Evolutionary conservation across 106 monocot species (phyloP), one percentile per base, ranked within the genome.

Genomic region (Acorus calamus): DNA sequence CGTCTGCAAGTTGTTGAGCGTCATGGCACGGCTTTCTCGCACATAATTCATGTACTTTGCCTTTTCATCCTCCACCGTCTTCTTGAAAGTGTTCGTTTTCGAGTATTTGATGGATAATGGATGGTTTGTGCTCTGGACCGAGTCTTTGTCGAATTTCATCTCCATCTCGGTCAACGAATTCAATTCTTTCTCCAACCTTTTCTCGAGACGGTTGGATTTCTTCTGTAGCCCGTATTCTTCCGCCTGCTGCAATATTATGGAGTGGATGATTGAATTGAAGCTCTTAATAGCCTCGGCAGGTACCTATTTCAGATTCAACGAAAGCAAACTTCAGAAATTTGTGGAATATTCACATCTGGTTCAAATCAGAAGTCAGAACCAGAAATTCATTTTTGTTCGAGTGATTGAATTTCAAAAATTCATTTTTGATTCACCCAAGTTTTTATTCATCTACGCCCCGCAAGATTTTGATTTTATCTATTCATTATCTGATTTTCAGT

Each of bases 281-380:
- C 77, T 84, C 74, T 86, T 83, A 14, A 93, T 93, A 9, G 89
- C 83, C 62, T 93, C 89, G 14, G 80, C 80, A 57, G 86, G 74
- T 52, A 67, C 86, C 93, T 93, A 74, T 60, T 65, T 60, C 10
- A 43, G 28, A 44, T 49, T 53, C 59, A 56, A 57, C 61, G 0
- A 49, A 52, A 57, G 28, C 28, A 49, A 42, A n/a, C 43, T 45
- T 43, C 28, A 8, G 44, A 50, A 65, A 65, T 42, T 52, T 42
- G 53, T 28, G 28, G 28, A 28, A 28, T 28, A 28, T 28, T 28
- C 28, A 28, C 28, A 28, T 28, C 28, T 0, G 28, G 28, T 28
- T 28, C 28, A 28, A 28, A 28, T 28, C 28, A 28, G 28, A 28
- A 28, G 28, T 28, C 28, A 28, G 28, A 28, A 28, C 28, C 28